A percentile compares a stretch with the other conserved stretches of the same genome.
These are phyloP conservation scores for Wickerhamiella shivajii DNA, from an alignment of 805 yeast genomes.

Conservation along the genomic window DNA sequence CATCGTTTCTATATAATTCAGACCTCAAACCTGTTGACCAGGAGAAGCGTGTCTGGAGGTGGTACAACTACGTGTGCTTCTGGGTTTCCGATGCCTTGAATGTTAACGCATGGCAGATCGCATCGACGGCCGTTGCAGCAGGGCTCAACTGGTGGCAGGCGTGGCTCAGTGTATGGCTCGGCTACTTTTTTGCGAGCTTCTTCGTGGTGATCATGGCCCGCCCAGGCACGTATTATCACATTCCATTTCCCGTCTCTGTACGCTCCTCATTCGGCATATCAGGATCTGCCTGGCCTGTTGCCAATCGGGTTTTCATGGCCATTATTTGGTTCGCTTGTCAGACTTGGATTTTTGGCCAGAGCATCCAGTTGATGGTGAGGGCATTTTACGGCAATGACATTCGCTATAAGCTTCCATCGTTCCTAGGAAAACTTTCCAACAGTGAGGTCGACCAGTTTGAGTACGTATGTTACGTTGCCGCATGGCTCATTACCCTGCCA, in stretches of 20 bases:
- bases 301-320: conserved; percentile 76
- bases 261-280: conserved; percentile 77
- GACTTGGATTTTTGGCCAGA: conserved; percentile 67
- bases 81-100: conserved; percentile 86
- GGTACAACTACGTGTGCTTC: conserved; percentile 63
- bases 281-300: conserved; percentile 73
- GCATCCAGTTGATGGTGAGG: conserved; percentile 59
- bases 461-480: conserved; percentile 59
- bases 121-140: conserved; percentile 61
- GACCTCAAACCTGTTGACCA: conserved; percentile 72
- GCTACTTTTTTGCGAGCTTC: conserved; percentile 51
- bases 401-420: conserved; percentile 35
- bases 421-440: neutral
- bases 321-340: conserved; percentile 80
- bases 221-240: conserved; percentile 64
- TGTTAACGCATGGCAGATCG: conserved; percentile 80
- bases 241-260: conserved; percentile 67
- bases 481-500: conserved; percentile 66
- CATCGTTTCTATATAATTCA: conserved; percentile 44
- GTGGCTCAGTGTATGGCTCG: conserved; percentile 78
- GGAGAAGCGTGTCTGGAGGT: conserved; percentile 62
- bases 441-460: conserved; percentile 51
- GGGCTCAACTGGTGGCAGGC: conserved; percentile 82
- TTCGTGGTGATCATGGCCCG: conserved; percentile 57
- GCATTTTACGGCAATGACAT: conserved; percentile 37